Evolutionary conservation across 306 rosid genomes (phyloP), one percentile per base, ranked within the genome.

Genomic region (Vigna mungo): DNA sequence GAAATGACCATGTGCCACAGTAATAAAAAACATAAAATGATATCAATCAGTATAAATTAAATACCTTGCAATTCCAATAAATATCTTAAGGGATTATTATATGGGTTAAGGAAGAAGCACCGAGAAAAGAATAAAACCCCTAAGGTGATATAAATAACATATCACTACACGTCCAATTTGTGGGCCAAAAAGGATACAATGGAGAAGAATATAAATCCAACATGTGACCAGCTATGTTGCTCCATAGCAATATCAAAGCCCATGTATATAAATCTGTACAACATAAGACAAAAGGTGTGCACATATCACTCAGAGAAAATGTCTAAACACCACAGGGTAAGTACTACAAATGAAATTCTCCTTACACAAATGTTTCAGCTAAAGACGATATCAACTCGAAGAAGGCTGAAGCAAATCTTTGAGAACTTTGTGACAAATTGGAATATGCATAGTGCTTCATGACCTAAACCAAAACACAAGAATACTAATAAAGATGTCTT

Each of bases 221-320:
- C 91, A 58, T 95, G 99, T 44, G 99, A 95, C 97, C 99, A 90
- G 88, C 97, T 92, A 87, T 95, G 99, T 48, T 95, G 89, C 81
- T 95, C 99, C 97, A 95, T 95, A 51, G 94, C 97, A 76, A 95
- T 95, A 85, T 95, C 99, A 74, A 95, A 95, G 78, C 99, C 99
- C 98, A 95, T 92, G 87, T 95, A 95, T 90, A 95, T 95, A 84
- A 95, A 95, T 64, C 99, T 95, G 94, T 82, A 87, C 21, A 83
- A 71, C 27, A 79, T 18, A 49, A 55, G 20, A 77, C 12, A 81
- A 44, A 68, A 80, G 74, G 52, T 5, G 30, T 43, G 53, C 9
- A 39, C 0, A 47, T 46, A 52, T 82, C 68, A 52, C 43, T 61
- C 41, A 84, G 60, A 68, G 59, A 54, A 53, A 71, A 54, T 56